Evolutionary conservation across 2,329 filamentous ascomycete species (phyloP), one percentile per base, ranked within the genome.

Genomic region (Cylindrodendrum hubeiense): DNA sequence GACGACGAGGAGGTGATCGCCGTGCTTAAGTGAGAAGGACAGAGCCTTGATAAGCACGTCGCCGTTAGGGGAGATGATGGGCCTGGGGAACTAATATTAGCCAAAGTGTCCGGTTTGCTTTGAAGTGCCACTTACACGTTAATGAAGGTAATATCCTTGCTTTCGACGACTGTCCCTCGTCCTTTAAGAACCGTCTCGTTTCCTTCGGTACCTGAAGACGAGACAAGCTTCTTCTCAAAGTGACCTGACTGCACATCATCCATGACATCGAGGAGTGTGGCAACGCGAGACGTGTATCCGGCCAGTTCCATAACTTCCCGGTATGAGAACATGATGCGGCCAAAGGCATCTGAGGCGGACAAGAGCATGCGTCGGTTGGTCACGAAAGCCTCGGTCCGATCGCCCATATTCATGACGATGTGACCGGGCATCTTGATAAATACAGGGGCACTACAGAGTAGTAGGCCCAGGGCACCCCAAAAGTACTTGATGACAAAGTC

Each of bases 401-500:
- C 90, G 47, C 91, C 91, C 90, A 93, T 92, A 76, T 83, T 91
- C 72, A 85, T 82, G 13, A 84, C 83, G 46, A 86, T 77, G 68
- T 90, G 86, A 2, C 92, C 93, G 0, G 95, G 94, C 19, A 98
- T 87, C 79, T 95, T 95, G 85, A 99, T 93, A 79, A 99, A 99
- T 2, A 98, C 95, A 0, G 96, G 96, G 0, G 97, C 90, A 79
- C 94, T 97, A 84, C 96, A 99, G 10, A 99, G 89, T 68, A 97
- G 80, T 69, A 99, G 86, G 2, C 96, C 96, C 46, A 99, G 80
- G 2, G 96, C 95, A 43, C 96, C 96, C 96, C 96, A 99, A 81
- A 98, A 96, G 79, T 99, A 99, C 80, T 99, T 99, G 81, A 99
- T 97, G 63, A 98, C 94, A 80, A 98, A 99, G 79, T 99, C 96